Evolutionary conservation across 306 rosid species (phyloP), one percentile per base, ranked within the genome.

Genomic region (Acacia crassicarpa): DNA sequence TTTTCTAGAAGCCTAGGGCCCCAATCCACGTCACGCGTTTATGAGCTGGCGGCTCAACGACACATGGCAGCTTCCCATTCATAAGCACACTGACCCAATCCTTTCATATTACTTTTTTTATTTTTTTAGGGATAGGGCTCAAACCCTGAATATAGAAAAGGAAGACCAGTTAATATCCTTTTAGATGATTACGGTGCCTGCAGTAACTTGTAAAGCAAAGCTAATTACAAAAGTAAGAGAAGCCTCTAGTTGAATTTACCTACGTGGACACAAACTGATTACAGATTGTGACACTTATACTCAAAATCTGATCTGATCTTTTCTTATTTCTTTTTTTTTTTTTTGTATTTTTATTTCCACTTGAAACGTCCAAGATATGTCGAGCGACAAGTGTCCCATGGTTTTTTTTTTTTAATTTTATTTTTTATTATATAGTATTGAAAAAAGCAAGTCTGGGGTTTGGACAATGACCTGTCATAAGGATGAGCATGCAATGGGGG

Each of bases 381-480:
- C 2, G n/a, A 11, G 82, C n/a, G 82, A 78, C 82, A 78, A 23
- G 65, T 74, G 88, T 84, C 84, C 45, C 76, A 41, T n/a, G 48
- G 75, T 40, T 40, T 78, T 61, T 53, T 6, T 13, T 48, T 6
- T n/a, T n/a, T n/a, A n/a, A n/a, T 40, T 78, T 61, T 53, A 2
- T 13, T 48, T 6, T 38, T 38, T 6, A 63, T 79, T 80, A 56
- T 25, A 6, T 8, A 20, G 33, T 33, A 11, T 58, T 38, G 5
- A 38, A 9, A 61, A 63, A 53, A 74, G 84, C 80, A n/a, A 78
- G 62, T 3, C 48, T 67, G 68, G 63, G 76, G 56, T 76, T 77
- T 77, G 81, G 83, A 80, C 43, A 79, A 73, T 46, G 87, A 82
- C 86, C 82, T 88, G 78, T 84, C 82, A 84, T 73, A 3, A 3